Base-by-base conservation (phyloP, 75 land plant species). In the Sequoiadendron giganteum region DNA sequence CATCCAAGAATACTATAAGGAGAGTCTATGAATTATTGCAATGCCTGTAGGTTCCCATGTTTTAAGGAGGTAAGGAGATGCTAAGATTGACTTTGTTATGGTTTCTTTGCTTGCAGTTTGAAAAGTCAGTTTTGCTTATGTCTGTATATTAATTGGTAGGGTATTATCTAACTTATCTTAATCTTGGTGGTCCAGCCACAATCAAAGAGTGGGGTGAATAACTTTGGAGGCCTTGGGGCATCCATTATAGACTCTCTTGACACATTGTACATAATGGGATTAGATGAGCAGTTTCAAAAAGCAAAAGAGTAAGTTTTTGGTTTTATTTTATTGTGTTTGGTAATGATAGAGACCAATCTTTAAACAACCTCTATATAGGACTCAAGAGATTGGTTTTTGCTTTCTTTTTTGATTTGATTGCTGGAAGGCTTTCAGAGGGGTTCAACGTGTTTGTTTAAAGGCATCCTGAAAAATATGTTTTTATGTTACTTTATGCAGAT, bases 171-270 rank as follows among this genome's bases (percentile, higher is more conserved):
- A 43, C n/a, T 58, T 87, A 70, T 10, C 18, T 77, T 30, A n/a
- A 7, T 87, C 6, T 30, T 21, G 34, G 84, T 75, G 30, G 34
- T 89, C 68, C 92, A 98, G 99, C 99, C 99, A 36, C 95, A 91
- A 65, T 89, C 96, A 84, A 95, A 88, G 90, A 87, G 87, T 89
- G 99, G 99, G 43, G 93, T 93, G 32, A 93, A 98, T 87, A 95
- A 95, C 90, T 98, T 98, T 92, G 99, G 99, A 86, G 99, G 99
- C 10, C 95, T 98, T 86, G 99, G 99, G 84, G 99, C 99, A 89
- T 97, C 99, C 28, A 90, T 98, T 48, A 88, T 98, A 47, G 99
- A 98, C 79, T 93, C 99, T 45, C 95, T 98, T 86, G 99, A 98
- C 88, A 98, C 99, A 32, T 92, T 98, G 28, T 97, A 92, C 86